Base-by-base conservation (phyloP, 805 yeast genomes). In the Citeromyces matritensis region DNA sequence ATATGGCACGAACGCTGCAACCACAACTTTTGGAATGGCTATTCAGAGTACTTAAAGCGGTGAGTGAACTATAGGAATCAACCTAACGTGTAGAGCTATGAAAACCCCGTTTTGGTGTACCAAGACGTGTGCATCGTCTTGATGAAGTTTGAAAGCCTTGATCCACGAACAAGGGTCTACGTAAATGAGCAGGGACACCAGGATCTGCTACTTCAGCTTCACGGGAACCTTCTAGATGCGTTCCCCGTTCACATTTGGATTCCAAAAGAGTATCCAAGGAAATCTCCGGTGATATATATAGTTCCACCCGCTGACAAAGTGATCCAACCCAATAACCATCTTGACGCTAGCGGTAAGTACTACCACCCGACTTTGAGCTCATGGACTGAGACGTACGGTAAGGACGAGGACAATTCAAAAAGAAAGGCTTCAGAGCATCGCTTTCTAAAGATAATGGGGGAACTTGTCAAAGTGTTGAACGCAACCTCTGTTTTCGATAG, bases 231-330 rank as follows among this genome's bases (percentile, higher is more conserved):
- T 0, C 41, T 43, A 1, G 56, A 61, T 38, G 51, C 55, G n/a
- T 52, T 69, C 11, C 86, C 85, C 0, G 43, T 84, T 9, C 73
- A 72, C 33, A 49, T 85, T 4, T 84, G 94, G 94, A 44, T 86
- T 4, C 94, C 94, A 0, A 61, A 63, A 17, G 57, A 60, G 15
- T 85, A 80, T 40, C 95, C 95, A 0, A 41, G 44, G n/a, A 58
- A 54, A 3, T 63, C 76, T 1, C 96, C 96, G 0, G 42, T 71
- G n/a, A 64, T 72, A 1, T 79, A 60, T 44, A 68, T 85, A 8
- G 60, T 65, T 13, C 73, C 77, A 2, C 63, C 72, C n/a, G 56
- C 55, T 24, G 44, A 51, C 15, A 58, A 60, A 53, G 47, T 59
- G 24, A 47, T 77, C 11, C 58, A 58, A 26, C 78, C 85, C 0